Evolutionary conservation across 805 yeast genomes (phyloP), one percentile per base, ranked within the genome.

Genomic region (Yarrowia sp.): DNA sequence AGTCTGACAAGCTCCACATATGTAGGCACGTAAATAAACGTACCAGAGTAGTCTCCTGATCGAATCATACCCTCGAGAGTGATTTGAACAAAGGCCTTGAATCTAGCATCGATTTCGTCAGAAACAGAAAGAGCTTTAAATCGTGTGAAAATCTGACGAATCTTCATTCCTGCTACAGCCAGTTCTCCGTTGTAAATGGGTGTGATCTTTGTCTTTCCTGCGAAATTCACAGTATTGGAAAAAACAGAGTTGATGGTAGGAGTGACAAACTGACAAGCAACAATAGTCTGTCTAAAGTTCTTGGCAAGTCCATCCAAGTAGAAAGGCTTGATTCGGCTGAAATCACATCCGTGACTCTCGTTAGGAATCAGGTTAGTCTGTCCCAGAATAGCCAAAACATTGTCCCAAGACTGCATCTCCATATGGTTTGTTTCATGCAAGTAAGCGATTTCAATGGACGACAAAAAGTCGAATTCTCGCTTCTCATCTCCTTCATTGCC

Each of bases 321-420:
- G 96, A 96, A 92, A 88, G 89, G 88, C 70, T 97, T 83, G 42
- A 95, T 87, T 69, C 99, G 83, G 65, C 95, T 85, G 75, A 95
- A 95, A 76, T 95, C 99, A 14, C 96, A 88, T 65, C 86, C 88
- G 68, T 86, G 92, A 68, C 89, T 86, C 60, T 87, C 84, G 68
- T 84, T 84, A 6, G 98, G 98, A 51, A 92, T 84, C 65, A 81
- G 78, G 75, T 92, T 92, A 65, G 92, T 69, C 72, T 87, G 86
- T 68, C 86, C 85, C 69, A 87, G 78, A n/a, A 88, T 76, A 14
- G 86, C 86, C 35, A 75, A 75, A 8, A 95, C 81, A 76, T 93
- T 96, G 41, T 88, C 88, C 92, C 98, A 89, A 72, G 92, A 91
- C 76, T 95, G 99, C 89, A 88, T 89, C 72, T 90, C 89, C 68